These are phyloP conservation scores for Multifurca ochricompacta DNA, from an alignment of 768 basidiomycete species.

Conservation along the genomic window DNA sequence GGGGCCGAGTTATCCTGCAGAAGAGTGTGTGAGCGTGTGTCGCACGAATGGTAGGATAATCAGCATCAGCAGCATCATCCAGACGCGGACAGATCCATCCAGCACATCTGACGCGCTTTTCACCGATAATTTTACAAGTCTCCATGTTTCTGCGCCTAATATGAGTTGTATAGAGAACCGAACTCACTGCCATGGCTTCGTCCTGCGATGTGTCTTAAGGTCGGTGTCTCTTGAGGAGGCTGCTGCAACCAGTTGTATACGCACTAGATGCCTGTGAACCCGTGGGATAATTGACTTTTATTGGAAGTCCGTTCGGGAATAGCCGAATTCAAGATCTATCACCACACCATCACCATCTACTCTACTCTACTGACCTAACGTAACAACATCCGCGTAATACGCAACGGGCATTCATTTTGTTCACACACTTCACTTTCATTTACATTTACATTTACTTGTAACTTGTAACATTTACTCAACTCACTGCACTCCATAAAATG, in stretches of 20 bases:
- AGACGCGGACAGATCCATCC: slow-evolving; percentile 27
- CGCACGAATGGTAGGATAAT: slow-evolving; percentile 2
- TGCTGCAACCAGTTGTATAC: too few species aligned
- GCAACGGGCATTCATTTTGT: neutral
- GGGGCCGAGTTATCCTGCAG: slow-evolving; percentile 71
- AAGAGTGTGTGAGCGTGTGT: slow-evolving; percentile 19
- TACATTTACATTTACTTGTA: neutral
- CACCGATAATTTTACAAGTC: neutral
- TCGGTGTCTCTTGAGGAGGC: slow-evolving; percentile 25
- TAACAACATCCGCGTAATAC: neutral
- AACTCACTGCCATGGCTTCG: slow-evolving; percentile 26
- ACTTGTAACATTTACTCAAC: neutral
- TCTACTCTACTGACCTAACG: too few species aligned
- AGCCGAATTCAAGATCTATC: slow-evolving; percentile 27
- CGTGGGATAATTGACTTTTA: slow-evolving; percentile 6
- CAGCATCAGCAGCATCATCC: slow-evolving; percentile 27
- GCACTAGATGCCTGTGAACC: too few species aligned
- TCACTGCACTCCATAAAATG: slow-evolving; percentile 21
- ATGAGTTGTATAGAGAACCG: neutral
- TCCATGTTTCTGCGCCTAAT: neutral
- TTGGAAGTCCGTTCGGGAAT: slow-evolving; percentile 36
- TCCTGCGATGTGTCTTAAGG: slow-evolving; percentile 12
- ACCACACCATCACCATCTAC: neutral
- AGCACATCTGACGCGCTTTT: slow-evolving; percentile 20
- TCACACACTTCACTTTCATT: neutral